A percentile compares a stretch with the other conserved stretches of the same genome.
Conservation (phyloP, 2,329 filamentous ascomycete genomes). For the Talaromyces sp. region DNA sequence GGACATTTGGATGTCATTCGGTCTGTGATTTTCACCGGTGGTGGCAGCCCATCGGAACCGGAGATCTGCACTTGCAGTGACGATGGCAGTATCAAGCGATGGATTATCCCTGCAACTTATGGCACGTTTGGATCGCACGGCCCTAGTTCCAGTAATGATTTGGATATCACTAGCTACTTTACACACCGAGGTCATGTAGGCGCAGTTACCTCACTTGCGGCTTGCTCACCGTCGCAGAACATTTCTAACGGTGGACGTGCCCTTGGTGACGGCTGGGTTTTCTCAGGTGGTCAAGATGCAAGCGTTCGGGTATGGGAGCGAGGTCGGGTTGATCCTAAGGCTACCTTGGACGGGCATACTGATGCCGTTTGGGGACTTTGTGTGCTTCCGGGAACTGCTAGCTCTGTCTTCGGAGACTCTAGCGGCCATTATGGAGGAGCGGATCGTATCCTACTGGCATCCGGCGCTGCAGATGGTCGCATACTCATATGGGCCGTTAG, state of each 20-base stretch:
- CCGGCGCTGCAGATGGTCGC: conserved; percentile 85
- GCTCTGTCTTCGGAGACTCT: conserved; percentile 74
- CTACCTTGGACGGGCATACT: conserved; percentile 88
- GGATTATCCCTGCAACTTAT: conserved; percentile 86
- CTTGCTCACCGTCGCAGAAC: conserved; percentile 83
- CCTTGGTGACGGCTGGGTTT: conserved; percentile 95
- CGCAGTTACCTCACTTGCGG: conserved; percentile 80
- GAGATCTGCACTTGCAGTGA: conserved; percentile 97
- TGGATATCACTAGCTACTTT: conserved; percentile 91
- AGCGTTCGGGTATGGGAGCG: conserved; percentile 95
- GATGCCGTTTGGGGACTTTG: conserved; percentile 97
- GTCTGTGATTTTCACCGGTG: conserved; percentile 94
- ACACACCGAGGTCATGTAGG: conserved; percentile 94
- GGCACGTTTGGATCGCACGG: conserved; percentile 60
- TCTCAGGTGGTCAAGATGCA: conserved; percentile 92
- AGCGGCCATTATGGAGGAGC: conserved; percentile 74
- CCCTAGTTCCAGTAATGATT: conserved; percentile 67
- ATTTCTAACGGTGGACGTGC: conserved; percentile 88
- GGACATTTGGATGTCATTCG: conserved; percentile 94
- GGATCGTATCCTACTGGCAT: conserved; percentile 86
- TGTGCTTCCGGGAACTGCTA: conserved; percentile 81
- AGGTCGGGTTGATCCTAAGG: conserved; percentile 91
- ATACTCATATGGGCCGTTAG: conserved; percentile 95
- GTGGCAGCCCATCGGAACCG: conserved; percentile 90
- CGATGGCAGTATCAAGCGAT: conserved; percentile 93